Evolutionary conservation across 495 filamentous ascomycete genomes (phyloP).

Genomic region (Daldinia loculata): DNA sequence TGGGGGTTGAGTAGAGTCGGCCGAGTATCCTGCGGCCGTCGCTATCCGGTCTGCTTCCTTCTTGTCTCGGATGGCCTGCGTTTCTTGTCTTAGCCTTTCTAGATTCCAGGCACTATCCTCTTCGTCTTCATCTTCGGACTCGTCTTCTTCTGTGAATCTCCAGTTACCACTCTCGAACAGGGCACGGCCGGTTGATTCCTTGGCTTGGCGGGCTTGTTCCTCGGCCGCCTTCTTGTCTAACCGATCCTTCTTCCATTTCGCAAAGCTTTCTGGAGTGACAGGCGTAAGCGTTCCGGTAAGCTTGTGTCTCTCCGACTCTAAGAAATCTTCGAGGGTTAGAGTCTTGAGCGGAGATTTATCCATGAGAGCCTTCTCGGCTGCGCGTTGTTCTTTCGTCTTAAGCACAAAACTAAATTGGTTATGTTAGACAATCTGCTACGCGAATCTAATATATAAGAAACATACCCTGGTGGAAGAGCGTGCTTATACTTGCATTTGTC

Average conservation of each 20-base stretch:
- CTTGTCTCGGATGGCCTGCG: conserved; percentile 68
- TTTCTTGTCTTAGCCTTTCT: conserved; percentile 75
- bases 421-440: conserved; percentile 41
- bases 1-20: conserved; percentile 27
- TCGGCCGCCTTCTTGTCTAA: conserved; percentile 95
- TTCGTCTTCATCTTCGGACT: conserved; percentile 65
- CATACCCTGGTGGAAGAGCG: conserved; percentile 89
- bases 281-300: conserved; percentile 90
- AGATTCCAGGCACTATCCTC: conserved; percentile 79
- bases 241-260: conserved; percentile 93
- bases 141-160: conserved; percentile 69
- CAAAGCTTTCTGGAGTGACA: conserved; percentile 90
- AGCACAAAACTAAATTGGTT: conserved; percentile 76
- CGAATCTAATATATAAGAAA: conserved; percentile 15
- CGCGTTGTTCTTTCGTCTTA: conserved; percentile 97
- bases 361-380: conserved; percentile 95
- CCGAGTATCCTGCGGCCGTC: conserved; percentile 29
- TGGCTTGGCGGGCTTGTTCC: conserved; percentile 83
- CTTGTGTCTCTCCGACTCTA: conserved; percentile 94
- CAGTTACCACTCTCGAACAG: conserved; percentile 98
- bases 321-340: conserved; percentile 94
- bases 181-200: conserved; percentile 92
- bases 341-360: conserved; percentile 96
- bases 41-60: conserved; percentile 68
- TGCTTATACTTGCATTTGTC: conserved; percentile 99